A percentile compares a stretch with the other conserved stretches of the same genome.
Conservation (phyloP, 371 early-diverging fungal species). For the Mucor circinelloides region DNA sequence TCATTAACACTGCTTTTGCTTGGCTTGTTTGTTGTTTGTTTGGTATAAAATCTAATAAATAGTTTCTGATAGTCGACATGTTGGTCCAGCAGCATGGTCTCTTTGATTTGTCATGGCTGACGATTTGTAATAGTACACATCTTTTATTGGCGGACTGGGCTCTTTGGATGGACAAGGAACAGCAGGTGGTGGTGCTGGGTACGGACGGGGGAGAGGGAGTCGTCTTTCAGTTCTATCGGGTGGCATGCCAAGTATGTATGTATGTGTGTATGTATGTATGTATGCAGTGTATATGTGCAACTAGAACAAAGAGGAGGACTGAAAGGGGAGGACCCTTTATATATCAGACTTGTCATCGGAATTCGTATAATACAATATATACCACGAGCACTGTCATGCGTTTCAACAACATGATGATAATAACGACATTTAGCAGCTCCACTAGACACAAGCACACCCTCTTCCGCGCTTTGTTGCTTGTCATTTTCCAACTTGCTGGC, state of each 20-base stretch:
- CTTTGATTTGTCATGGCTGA: background rate
- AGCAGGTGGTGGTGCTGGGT: conserved; percentile 1
- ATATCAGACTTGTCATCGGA: background rate
- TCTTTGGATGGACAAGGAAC: background rate
- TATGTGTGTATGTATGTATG: background rate
- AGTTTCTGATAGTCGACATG: background rate
- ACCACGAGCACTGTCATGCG: background rate
- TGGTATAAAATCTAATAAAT: background rate
- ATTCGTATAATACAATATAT: background rate
- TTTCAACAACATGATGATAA: background rate
- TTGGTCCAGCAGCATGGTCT: background rate
- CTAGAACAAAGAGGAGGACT: background rate
- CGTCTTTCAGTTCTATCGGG: conserved; percentile 9
- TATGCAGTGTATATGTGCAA: too few relatives aligned
- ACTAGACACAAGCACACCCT: background rate
- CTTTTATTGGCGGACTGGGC: background rate
- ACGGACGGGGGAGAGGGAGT: conserved; percentile 7
- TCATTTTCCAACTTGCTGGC: background rate
- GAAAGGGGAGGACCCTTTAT: background rate
- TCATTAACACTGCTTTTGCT: background rate
- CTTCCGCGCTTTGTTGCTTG: background rate
- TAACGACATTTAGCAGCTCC: background rate
- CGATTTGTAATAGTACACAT: background rate
- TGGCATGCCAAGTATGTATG: background rate
- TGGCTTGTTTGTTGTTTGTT: background rate